Base-by-base conservation (phyloP, 2,329 filamentous ascomycete genomes). In the Mycocentrospora acerina region DNA sequence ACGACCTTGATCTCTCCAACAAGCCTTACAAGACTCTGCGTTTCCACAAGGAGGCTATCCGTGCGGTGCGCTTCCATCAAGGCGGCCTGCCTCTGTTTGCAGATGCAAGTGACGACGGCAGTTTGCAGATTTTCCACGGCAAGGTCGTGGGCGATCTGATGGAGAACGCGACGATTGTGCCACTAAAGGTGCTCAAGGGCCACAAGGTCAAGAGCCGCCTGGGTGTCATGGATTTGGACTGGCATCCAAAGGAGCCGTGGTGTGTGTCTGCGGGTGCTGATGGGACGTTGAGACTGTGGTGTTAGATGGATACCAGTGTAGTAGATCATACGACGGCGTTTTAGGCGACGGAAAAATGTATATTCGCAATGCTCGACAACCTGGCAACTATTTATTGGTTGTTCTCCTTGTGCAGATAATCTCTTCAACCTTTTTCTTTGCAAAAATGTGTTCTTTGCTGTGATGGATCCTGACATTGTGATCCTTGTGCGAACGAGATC, bases 171-270 rank as follows among this genome's bases (percentile, higher is more conserved):
- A 94, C 86, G 11, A 95, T 98, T 60, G 93, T 97, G 35, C 93
- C 93, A 7, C 78, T 98, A 48, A 98, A 97, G 77, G 89, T 95
- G 60, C 77, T 98, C 32, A 85, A 81, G 60, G 93, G 93, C 1
- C 93, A 98, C 71, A 87, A 85, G 69, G 83, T 97, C 3, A 85
- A 86, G 61, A 86, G 81, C 61, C 85, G 90, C 53, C 71, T 98
- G 41, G 93, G 93, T 51, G 90, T 97, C 12, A 77, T 97, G 75
- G 91, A 95, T 66, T 73, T 98, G 18, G 88, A 95, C 61, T 98
- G 94, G 94, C 93, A 98, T 73, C 89, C 90, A 5, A 81, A 80
- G 48, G 88, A 97, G 69, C 89, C 91, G 2, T 97, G 93, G 93
- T 86, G 87, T 69, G 84, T 95, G 36, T 94, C 87, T 74, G 91